These are phyloP conservation scores for Penicillium coprophilum DNA, from an alignment of 495 filamentous ascomycete species.

Conservation along the genomic window DNA sequence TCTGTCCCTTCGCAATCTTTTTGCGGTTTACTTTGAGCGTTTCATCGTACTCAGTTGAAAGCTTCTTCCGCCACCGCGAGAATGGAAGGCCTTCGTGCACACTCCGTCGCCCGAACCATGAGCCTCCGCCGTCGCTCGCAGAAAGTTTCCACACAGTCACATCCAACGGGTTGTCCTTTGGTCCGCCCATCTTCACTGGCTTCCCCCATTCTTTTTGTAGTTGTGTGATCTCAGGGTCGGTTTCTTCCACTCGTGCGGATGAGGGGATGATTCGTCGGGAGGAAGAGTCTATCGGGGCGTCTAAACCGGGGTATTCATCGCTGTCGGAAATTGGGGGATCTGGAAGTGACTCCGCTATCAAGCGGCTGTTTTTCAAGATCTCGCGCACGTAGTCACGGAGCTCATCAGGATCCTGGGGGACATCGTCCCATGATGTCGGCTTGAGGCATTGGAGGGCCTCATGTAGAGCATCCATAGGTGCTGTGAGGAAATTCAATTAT, in stretches of 20 bases:
- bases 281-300: constrained; percentile 28
- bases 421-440: constrained; percentile 63
- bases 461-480: constrained; percentile 62
- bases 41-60: constrained; percentile 53
- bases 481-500: neutral
- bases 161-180: constrained; percentile 71
- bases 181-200: constrained; percentile 63
- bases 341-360: constrained; percentile 76
- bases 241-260: constrained; percentile 49
- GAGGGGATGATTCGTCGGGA: constrained; percentile 51
- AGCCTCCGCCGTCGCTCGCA: constrained; percentile 75
- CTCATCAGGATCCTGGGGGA: constrained; percentile 55
- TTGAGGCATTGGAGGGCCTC: constrained; percentile 72
- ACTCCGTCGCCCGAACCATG: constrained; percentile 87
- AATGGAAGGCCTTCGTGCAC: constrained; percentile 77
- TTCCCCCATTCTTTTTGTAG: constrained; percentile 84
- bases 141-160: constrained; percentile 77
- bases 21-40: constrained; percentile 57
- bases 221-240: constrained; percentile 45
- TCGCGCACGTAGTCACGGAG: constrained; percentile 54
- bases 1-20: constrained; percentile 44
- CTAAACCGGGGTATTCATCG: neutral
- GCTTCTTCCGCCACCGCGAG: constrained; percentile 56
- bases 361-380: constrained; percentile 62
- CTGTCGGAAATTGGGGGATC: constrained; percentile 47